Conservation (phyloP, 352 stramenopile species). For the Pythium monospermum region DNA sequence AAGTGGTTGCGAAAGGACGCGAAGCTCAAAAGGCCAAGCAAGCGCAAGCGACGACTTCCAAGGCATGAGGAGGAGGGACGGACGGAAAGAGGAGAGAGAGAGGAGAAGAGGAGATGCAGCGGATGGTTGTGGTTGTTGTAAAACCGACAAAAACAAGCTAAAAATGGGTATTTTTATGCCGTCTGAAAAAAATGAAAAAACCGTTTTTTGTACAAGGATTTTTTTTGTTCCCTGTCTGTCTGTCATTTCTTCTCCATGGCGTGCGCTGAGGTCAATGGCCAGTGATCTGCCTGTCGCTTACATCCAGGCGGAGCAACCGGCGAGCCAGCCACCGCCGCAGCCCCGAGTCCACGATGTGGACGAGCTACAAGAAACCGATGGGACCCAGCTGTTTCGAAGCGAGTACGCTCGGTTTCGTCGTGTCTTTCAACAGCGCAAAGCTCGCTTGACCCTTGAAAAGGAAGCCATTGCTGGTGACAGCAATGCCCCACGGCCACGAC, state of each 20-base stretch:
- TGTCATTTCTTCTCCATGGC: too few relatives aligned
- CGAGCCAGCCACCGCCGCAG: too few relatives aligned
- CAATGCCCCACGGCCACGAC: background rate
- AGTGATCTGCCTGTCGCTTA: too few relatives aligned
- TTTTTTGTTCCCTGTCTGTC: too few relatives aligned
- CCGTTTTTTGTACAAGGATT: too few relatives aligned
- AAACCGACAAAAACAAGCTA: too few relatives aligned
- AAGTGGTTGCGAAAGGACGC: conserved; percentile 66
- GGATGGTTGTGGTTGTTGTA: too few relatives aligned
- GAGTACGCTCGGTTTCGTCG: conserved; percentile 8
- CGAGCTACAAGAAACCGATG: background rate
- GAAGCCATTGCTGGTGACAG: conserved; percentile 1
- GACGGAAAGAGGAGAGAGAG: background rate
- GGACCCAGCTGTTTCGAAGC: background rate
- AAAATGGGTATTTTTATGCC: too few relatives aligned
- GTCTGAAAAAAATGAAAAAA: too few relatives aligned
- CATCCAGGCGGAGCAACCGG: too few relatives aligned
- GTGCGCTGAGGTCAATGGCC: too few relatives aligned
- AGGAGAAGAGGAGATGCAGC: conserved; percentile 2
- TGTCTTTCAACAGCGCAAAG: background rate
- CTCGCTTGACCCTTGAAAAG: background rate
- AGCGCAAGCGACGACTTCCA: conserved; percentile 4
- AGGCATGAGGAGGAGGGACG: conserved; percentile 14
- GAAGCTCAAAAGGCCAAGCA: conserved; percentile 44
- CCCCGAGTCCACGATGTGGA: too few relatives aligned